Evolutionary conservation across 108 stramenopile genomes (phyloP), one percentile per base, ranked within the genome.

Genomic region (Craspedostauros australis): DNA sequence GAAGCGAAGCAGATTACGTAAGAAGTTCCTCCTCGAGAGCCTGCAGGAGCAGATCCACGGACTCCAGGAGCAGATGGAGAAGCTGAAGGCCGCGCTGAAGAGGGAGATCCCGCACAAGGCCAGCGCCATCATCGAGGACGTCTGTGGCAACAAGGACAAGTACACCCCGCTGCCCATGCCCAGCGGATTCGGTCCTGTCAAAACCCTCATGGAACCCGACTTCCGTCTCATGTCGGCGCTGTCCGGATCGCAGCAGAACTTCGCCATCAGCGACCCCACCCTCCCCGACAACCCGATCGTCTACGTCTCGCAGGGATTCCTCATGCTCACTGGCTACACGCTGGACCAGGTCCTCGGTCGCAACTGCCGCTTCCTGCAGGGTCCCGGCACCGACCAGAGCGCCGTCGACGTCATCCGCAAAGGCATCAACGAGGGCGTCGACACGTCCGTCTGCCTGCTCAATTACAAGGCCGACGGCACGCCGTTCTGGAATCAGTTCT

Each of bases 401-500:
- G 80, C 88, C 29, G 90, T 88, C 5, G 85, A 88, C 62, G 81
- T 90, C 33, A 91, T 95, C 56, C 73, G 94, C 15, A 72, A 77
- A 56, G 94, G 88, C 7, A 76, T 95, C 28, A 43, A 65, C 54
- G 81, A 89, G 61, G 94, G 91, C 8, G 73, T 83, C 33, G 91
- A 93, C 52, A 89, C 87, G 2, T 85, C 84, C 23, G 87, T 89
- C 5, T 89, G 89, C 52, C 64, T 94, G 16, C 62, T 96, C 50
- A 94, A 96, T 63, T 96, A 94, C 82, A 88, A 86, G 54, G 89
- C 89, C 3, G 96, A 95, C 62, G 96, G 96, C 16, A 89, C 93
- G 3, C 93, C 96, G 23, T 97, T 97, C 63, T 97, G 94, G 94
- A 98, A 98, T 75, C 94, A 96, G 57, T 91, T 98, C 72, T 96